Conservation (phyloP, 192 early-diverging fungal genomes). For the Spizellomyces punctatus region DNA sequence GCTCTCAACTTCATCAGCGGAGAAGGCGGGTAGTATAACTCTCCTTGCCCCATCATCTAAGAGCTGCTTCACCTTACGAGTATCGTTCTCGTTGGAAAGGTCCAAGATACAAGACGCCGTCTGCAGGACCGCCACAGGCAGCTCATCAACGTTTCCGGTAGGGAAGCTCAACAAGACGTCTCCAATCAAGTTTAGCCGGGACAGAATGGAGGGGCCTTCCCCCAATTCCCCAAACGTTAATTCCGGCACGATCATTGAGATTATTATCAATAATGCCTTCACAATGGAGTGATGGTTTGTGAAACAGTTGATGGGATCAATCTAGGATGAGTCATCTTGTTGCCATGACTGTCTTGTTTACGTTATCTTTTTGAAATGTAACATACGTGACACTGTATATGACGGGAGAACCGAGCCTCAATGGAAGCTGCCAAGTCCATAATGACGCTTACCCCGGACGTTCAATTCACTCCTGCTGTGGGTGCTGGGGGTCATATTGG, state of each 20-base stretch:
- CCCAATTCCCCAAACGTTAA: neutral
- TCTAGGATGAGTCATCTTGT: too few species aligned
- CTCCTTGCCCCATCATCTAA: slow-evolving; percentile 32
- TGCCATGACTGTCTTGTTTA: too few species aligned
- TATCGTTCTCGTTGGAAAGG: neutral
- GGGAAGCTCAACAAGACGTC: slow-evolving; percentile 29
- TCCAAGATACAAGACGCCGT: slow-evolving; percentile 6
- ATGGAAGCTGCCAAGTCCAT: too few species aligned
- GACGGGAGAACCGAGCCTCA: too few species aligned
- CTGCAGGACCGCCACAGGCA: neutral
- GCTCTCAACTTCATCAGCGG: neutral
- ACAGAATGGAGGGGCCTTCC: slow-evolving; percentile 4
- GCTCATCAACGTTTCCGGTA: neutral
- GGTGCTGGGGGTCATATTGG: too few species aligned
- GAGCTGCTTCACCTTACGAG: slow-evolving; percentile 10
- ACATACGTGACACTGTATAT: too few species aligned
- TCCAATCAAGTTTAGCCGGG: slow-evolving; percentile 4
- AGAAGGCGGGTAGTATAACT: slow-evolving; percentile 19
- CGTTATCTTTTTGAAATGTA: too few species aligned
- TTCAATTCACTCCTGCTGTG: too few species aligned
- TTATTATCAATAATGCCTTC: neutral
- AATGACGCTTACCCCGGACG: too few species aligned
- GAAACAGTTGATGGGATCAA: too few species aligned
- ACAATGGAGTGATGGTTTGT: too few species aligned
- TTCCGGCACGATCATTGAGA: slow-evolving; percentile 26